phyloP scores from a whole-genome alignment of 495 filamentous ascomycete species.

The Aspergillus leporis region DNA sequence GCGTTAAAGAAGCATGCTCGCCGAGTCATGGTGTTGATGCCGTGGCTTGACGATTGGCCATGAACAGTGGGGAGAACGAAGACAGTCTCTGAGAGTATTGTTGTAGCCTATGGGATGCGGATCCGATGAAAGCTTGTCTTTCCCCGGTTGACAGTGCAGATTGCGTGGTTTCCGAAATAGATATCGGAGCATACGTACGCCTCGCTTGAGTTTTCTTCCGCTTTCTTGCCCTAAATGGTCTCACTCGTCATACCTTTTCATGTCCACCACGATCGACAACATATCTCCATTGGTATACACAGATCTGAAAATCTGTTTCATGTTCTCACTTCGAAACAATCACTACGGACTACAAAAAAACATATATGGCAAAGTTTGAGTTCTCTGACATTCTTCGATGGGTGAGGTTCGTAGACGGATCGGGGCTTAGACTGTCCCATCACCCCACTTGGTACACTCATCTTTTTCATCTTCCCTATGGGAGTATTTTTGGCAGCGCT shows the following conservation, averaged over 20 bases:
- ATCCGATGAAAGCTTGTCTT: not conserved
- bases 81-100: not conserved
- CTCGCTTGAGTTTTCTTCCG: not conserved
- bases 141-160: not conserved
- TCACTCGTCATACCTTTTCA: not conserved
- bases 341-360: too few relatives aligned
- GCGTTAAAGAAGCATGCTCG: not conserved
- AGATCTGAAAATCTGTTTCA: not conserved
- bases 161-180: slow-evolving; percentile 1
- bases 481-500: not conserved
- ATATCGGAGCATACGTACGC: slow-evolving; percentile 5
- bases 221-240: not conserved
- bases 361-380: not conserved
- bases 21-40: not conserved
- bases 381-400: not conserved
- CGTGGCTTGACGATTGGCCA: not conserved
- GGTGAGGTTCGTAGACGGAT: not conserved
- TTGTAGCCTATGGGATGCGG: not conserved
- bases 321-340: not conserved
- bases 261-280: not conserved
- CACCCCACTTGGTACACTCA: not conserved
- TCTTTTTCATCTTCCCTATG: not conserved
- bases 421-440: too few relatives aligned
- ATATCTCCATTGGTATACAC: not conserved
- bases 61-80: not conserved